Percentiles rank a stretch among this genome's conserved stretches.
These are phyloP conservation scores for Nyssa sinensis DNA, from an alignment of 148 eudicot species.

Conservation along the genomic window DNA sequence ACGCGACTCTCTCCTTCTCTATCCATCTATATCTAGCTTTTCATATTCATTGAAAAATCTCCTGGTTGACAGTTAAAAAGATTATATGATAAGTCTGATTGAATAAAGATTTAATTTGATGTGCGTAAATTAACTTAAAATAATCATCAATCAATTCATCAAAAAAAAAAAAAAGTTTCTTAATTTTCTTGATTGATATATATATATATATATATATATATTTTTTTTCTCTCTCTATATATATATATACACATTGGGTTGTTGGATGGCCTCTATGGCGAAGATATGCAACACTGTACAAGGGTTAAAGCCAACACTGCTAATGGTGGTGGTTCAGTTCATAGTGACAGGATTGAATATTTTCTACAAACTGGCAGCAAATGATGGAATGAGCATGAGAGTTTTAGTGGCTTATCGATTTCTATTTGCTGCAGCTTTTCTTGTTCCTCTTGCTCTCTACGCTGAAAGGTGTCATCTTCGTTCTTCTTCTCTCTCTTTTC, in stretches of 20 bases:
- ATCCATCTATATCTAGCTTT: too few relatives aligned
- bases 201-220: neutral
- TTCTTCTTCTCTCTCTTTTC: neutral
- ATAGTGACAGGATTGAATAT: slow-evolving; percentile 39
- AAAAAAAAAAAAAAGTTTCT: neutral
- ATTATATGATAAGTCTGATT: too few relatives aligned
- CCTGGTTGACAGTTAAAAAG: too few relatives aligned
- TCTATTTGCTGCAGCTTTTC: slow-evolving; percentile 43
- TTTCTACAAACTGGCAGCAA: slow-evolving; percentile 46
- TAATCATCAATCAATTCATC: too few relatives aligned
- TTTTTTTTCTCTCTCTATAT: neutral
- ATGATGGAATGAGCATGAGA: slow-evolving; percentile 38
- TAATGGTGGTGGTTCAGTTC: slow-evolving; percentile 41
- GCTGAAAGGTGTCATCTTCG: too few relatives aligned
- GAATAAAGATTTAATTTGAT: too few relatives aligned
- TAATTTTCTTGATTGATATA: neutral
- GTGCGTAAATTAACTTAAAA: too few relatives aligned
- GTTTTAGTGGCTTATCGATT: slow-evolving; percentile 52
- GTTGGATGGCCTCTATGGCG: slow-evolving; percentile 5
- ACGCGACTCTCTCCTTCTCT: too few relatives aligned
- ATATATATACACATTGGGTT: neutral
- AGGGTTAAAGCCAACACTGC: slow-evolving; percentile 35
- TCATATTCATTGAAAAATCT: too few relatives aligned
- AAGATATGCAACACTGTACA: slow-evolving; percentile 19
- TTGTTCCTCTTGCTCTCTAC: slow-evolving; percentile 46